Evolutionary conservation across 2,329 filamentous ascomycete species (phyloP).

Genomic region (Colletotrichum gloeosporioides): DNA sequence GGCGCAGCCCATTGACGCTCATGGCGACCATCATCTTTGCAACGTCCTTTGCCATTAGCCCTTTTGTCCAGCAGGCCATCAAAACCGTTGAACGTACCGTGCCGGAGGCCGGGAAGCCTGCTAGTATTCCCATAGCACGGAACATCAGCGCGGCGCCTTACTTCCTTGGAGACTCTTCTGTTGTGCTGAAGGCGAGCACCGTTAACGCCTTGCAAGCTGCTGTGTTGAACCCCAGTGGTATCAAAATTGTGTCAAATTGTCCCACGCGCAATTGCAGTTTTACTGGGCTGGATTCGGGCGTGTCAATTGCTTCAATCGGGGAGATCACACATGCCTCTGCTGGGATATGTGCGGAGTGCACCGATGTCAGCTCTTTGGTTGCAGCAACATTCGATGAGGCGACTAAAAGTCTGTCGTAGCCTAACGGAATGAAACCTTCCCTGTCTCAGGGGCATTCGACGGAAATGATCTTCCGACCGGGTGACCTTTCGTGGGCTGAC

Average conservation of each 20-base stretch:
- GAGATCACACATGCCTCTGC: neutral
- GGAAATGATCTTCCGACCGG: neutral
- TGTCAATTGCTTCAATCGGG: neutral
- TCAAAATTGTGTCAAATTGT: neutral
- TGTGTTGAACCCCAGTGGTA: neutral
- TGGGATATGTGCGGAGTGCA: neutral
- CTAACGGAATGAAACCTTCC: neutral
- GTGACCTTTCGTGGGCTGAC: neutral
- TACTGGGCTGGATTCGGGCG: neutral
- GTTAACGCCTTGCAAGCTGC: neutral
- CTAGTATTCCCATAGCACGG: neutral
- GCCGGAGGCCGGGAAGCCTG: neutral
- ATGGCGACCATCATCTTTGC: neutral
- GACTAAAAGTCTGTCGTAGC: neutral
- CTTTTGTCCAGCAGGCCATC: neutral
- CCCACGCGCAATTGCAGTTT: neutral
- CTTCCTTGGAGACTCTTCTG: neutral
- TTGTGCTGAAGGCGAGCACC: neutral
- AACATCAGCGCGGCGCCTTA: neutral
- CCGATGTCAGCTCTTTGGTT: neutral
- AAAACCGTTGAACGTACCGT: neutral
- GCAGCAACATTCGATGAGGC: neutral
- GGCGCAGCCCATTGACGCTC: neutral
- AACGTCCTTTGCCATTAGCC: neutral
- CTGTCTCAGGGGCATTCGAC: neutral